phyloP scores from a whole-genome alignment of 2,329 filamentous ascomycete genomes.

The Colletotrichum sp. region DNA sequence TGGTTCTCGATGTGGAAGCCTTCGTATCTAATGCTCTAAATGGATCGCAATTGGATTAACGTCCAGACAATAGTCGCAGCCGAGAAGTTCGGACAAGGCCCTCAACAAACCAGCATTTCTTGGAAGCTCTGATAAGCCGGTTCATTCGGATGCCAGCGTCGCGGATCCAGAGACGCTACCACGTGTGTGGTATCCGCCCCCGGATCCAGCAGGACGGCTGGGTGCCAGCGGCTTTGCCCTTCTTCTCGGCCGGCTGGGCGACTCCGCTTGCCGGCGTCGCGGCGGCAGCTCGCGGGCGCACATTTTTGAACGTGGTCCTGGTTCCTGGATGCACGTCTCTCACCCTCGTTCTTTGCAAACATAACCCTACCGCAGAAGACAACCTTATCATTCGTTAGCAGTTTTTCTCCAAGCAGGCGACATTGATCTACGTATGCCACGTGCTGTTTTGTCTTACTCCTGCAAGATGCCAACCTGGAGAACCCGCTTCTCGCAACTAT shows the following conservation, averaged over 20 bases:
- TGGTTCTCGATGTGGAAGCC: not conserved
- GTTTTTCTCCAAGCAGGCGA: not conserved
- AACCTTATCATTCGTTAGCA: not conserved
- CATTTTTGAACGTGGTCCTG: not conserved
- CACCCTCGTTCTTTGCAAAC: not conserved
- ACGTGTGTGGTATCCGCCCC: slow-evolving; percentile 13
- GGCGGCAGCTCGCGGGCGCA: not conserved
- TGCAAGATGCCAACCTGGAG: not conserved
- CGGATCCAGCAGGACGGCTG: not conserved
- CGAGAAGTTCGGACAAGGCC: not conserved
- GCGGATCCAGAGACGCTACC: not conserved
- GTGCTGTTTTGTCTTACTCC: not conserved
- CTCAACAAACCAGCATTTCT: not conserved
- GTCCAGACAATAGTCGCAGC: not conserved
- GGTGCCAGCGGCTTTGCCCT: not conserved
- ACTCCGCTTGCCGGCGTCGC: slow-evolving; percentile 9
- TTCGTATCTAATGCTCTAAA: not conserved
- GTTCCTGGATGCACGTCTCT: not conserved
- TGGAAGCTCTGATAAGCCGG: not conserved
- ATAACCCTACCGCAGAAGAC: not conserved
- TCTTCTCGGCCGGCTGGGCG: not conserved
- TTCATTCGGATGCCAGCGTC: not conserved
- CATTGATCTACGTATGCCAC: not conserved
- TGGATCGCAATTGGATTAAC: not conserved
- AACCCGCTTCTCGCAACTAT: not conserved